Evolutionary conservation across 1,139 yeast genomes (phyloP).

Genomic region (Zhuliangozyma parablackwelliae): DNA sequence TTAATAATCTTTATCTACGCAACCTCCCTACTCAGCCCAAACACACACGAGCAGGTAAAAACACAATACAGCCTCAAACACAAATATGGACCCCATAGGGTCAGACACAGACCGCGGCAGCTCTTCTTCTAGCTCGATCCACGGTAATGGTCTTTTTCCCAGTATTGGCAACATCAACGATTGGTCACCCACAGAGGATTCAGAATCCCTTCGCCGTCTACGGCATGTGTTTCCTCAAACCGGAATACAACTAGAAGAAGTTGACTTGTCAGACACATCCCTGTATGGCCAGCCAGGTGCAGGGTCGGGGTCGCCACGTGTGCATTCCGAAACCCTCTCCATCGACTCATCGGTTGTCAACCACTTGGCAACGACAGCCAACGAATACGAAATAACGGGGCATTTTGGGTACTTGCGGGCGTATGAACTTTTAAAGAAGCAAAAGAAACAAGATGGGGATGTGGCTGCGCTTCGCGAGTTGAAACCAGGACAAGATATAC

Average conservation of each 20-base stretch:
- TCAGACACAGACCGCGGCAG: too few species aligned
- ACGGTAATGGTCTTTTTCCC: not conserved
- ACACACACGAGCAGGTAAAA: too few species aligned
- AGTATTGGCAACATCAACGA: not conserved
- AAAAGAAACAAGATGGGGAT: conserved; percentile 8
- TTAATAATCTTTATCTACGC: too few species aligned
- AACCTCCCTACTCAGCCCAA: too few species aligned
- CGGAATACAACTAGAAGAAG: conserved; percentile 4
- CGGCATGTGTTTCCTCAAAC: conserved; percentile 4
- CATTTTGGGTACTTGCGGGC: conserved; percentile 27
- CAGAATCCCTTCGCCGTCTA: conserved; percentile 7
- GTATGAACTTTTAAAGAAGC: conserved; percentile 20
- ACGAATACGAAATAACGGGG: conserved; percentile 12
- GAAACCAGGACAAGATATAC: conserved; percentile 19
- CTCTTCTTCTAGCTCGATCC: not conserved
- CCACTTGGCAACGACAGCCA: conserved; percentile 14
- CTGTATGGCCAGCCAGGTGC: not conserved
- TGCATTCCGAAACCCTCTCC: conserved; percentile 9
- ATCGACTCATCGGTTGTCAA: conserved; percentile 25
- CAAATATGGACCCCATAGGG: too few species aligned
- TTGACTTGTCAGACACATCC: conserved; percentile 6
- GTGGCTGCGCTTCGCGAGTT: conserved; percentile 8
- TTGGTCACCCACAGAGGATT: not conserved
- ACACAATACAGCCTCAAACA: too few species aligned
- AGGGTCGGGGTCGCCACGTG: too few species aligned